These are phyloP conservation scores for Aureobasidium melanogenum DNA, from an alignment of 2,329 filamentous ascomycete species.

Conservation along the genomic window DNA sequence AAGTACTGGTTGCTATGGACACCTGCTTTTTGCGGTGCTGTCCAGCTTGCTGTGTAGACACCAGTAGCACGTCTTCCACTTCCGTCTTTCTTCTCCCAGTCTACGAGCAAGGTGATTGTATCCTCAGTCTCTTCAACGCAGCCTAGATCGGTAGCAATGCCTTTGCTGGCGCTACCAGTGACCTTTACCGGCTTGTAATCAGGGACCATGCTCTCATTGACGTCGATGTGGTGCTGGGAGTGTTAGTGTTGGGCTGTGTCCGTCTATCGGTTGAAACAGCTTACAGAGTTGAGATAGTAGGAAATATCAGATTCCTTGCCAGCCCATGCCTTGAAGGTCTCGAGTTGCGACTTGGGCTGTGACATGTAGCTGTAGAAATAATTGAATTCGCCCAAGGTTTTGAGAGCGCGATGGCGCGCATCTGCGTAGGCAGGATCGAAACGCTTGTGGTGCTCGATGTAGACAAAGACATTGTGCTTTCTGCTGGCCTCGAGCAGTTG, in stretches of 20 bases:
- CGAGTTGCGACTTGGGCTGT: slow-evolving; percentile 81
- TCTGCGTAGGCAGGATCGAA: slow-evolving; percentile 91
- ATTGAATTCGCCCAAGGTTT: slow-evolving; percentile 78
- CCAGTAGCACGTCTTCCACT: slow-evolving; percentile 66
- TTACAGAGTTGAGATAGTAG: slow-evolving; percentile 77
- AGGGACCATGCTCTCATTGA: slow-evolving; percentile 85
- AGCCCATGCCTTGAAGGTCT: slow-evolving; percentile 93
- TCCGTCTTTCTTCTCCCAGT: slow-evolving; percentile 70
- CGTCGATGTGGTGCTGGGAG: slow-evolving; percentile 70
- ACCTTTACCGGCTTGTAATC: slow-evolving; percentile 73
- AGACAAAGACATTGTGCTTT: slow-evolving; percentile 76
- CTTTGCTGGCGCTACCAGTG: slow-evolving; percentile 66
- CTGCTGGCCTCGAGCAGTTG: slow-evolving; percentile 62
- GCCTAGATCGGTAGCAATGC: slow-evolving; percentile 68
- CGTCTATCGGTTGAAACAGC: neutral
- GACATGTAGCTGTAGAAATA: slow-evolving; percentile 98
- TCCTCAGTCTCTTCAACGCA: slow-evolving; percentile 79
- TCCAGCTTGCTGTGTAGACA: slow-evolving; percentile 93
- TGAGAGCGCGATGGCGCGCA: slow-evolving; percentile 65
- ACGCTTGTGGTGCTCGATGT: slow-evolving; percentile 93
- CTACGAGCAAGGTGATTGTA: slow-evolving; percentile 82
- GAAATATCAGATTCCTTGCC: slow-evolving; percentile 87
- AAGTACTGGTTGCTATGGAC: slow-evolving; percentile 98
- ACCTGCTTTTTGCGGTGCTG: slow-evolving; percentile 80
- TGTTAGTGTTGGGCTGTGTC: neutral